Percentiles rank a stretch among this genome's conserved stretches.
Evolutionary conservation across 805 yeast genomes (phyloP).

Genomic region (Zygotorulaspora danielsina): DNA sequence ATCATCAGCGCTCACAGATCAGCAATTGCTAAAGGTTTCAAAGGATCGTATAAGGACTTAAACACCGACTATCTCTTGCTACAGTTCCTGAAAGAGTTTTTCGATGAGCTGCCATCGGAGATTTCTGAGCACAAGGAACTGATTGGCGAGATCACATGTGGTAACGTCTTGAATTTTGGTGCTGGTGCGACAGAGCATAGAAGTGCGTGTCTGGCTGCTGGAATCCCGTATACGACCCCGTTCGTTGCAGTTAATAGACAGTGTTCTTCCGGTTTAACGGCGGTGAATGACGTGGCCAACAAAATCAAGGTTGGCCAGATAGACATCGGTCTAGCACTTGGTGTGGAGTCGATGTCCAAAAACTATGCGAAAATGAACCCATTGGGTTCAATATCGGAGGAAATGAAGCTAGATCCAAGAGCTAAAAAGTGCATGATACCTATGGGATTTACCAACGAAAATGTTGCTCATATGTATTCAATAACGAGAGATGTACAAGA

Average conservation of each 20-base stretch:
- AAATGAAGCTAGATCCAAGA: slow-evolving; percentile 40
- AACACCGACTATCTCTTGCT: slow-evolving; percentile 74
- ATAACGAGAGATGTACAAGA: slow-evolving; percentile 75
- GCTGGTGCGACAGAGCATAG: slow-evolving; percentile 95
- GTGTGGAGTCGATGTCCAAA: slow-evolving; percentile 92
- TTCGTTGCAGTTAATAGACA: slow-evolving; percentile 87
- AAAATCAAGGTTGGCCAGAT: slow-evolving; percentile 85
- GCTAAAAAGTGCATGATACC: slow-evolving; percentile 83
- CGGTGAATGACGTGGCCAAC: slow-evolving; percentile 84
- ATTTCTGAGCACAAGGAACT: slow-evolving; percentile 47
- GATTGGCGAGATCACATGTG: slow-evolving; percentile 83
- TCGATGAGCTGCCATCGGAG: slow-evolving; percentile 43
- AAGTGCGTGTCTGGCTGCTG: slow-evolving; percentile 88
- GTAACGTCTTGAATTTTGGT: slow-evolving; percentile 87
- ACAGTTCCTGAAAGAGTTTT: slow-evolving; percentile 57
- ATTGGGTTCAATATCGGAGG: slow-evolving; percentile 55
- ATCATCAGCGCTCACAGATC: slow-evolving; percentile 88
- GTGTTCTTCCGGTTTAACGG: slow-evolving; percentile 91
- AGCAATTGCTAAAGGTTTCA: slow-evolving; percentile 81
- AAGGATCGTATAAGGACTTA: slow-evolving; percentile 79
- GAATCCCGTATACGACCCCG: slow-evolving; percentile 75
- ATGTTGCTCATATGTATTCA: slow-evolving; percentile 65
- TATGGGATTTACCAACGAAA: slow-evolving; percentile 95
- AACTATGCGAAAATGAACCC: slow-evolving; percentile 75
- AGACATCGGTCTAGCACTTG: slow-evolving; percentile 84